Conservation (phyloP, 2,329 filamentous ascomycete species). For the Diaporthe aspalathi region DNA sequence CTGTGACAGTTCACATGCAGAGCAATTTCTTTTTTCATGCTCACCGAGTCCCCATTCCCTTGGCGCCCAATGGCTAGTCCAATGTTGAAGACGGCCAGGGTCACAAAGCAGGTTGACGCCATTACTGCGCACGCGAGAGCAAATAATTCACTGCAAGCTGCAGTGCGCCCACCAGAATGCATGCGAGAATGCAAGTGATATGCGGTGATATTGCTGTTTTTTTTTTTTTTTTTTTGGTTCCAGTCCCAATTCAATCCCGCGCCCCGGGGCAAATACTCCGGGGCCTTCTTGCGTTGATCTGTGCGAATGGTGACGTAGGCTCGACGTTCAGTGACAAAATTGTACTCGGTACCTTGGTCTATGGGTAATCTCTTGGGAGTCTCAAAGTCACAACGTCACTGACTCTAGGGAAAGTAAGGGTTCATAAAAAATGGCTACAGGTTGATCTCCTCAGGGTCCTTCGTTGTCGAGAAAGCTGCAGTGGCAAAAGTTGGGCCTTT, state of each 20-base stretch:
- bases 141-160: neutral
- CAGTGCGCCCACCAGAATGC: neutral
- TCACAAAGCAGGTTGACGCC: neutral
- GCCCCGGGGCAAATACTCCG: neutral
- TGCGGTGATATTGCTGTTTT: neutral
- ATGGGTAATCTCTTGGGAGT: neutral
- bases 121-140: too few relatives aligned
- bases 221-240: too few relatives aligned
- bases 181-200: neutral
- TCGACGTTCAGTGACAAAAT: neutral
- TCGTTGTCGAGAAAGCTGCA: neutral
- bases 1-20: too few relatives aligned
- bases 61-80: neutral
- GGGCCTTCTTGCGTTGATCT: neutral
- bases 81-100: neutral
- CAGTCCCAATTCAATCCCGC: neutral
- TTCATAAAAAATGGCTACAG: neutral
- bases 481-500: neutral
- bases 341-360: neutral
- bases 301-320: constrained; percentile 21
- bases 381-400: constrained; percentile 17
- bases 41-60: neutral
- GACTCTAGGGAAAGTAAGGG: neutral
- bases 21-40: too few relatives aligned
- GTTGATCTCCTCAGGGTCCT: neutral